These are phyloP conservation scores for Penicillium arizonense DNA, from an alignment of 495 filamentous ascomycete species.

Conservation along the genomic window DNA sequence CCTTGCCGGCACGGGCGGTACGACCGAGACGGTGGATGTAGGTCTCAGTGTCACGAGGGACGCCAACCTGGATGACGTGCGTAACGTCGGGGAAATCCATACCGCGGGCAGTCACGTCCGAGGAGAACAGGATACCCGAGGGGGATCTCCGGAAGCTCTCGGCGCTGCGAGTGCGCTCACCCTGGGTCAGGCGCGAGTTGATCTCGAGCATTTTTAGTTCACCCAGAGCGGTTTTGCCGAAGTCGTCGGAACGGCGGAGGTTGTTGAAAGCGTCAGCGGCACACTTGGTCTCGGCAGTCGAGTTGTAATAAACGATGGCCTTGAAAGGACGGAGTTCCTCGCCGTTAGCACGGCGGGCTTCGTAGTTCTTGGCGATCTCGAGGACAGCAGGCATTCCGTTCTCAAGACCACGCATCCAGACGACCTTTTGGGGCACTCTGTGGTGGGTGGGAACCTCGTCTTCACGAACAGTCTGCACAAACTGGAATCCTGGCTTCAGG, in stretches of 20 bases:
- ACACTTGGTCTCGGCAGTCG: slow-evolving; percentile 69
- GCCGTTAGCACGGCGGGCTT: slow-evolving; percentile 28
- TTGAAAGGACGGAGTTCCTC: slow-evolving; percentile 70
- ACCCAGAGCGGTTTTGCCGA: slow-evolving; percentile 42
- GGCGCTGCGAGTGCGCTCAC: slow-evolving; percentile 61
- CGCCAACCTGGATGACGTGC: slow-evolving; percentile 68
- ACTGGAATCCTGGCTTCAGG: slow-evolving; percentile 73
- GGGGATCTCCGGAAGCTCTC: slow-evolving; percentile 63
- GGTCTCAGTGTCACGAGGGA: slow-evolving; percentile 59
- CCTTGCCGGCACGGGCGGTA: slow-evolving; percentile 70
- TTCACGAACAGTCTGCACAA: slow-evolving; percentile 76
- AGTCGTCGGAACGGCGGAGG: slow-evolving; percentile 34
- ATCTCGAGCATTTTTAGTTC: slow-evolving; percentile 61
- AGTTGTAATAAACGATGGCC: slow-evolving; percentile 86
- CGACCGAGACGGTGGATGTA: slow-evolving; percentile 76
- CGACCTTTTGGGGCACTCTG: slow-evolving; percentile 73
- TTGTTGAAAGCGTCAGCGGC: slow-evolving; percentile 57
- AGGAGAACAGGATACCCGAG: slow-evolving; percentile 79
- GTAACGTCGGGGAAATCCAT: slow-evolving; percentile 77
- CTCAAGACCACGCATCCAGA: slow-evolving; percentile 62
- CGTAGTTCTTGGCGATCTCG: slow-evolving; percentile 66
- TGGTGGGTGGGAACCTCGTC: slow-evolving; percentile 84
- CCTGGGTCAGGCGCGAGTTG: slow-evolving; percentile 76
- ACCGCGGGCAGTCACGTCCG: slow-evolving; percentile 91
- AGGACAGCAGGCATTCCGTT: slow-evolving; percentile 74